phyloP scores from a whole-genome alignment of 2,329 filamentous ascomycete species.

The Stylonectria norvegica region DNA sequence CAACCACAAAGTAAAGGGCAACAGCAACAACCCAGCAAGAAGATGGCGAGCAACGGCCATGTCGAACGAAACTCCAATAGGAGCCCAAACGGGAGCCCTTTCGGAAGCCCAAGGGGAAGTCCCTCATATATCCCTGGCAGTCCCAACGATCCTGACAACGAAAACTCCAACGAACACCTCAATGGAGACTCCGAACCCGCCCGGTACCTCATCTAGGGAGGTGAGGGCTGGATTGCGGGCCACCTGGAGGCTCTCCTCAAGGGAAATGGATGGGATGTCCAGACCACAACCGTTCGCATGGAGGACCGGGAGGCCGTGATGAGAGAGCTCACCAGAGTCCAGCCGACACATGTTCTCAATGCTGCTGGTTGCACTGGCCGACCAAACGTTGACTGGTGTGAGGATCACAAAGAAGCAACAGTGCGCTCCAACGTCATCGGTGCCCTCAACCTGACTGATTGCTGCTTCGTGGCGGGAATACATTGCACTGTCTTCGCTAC shows the following conservation, averaged over 20 bases:
- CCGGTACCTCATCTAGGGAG: constrained; percentile 63
- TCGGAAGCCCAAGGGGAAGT: neutral
- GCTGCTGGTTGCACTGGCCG: constrained; percentile 61
- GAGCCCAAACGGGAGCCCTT: neutral
- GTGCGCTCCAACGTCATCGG: constrained; percentile 66
- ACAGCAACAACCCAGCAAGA: no score
- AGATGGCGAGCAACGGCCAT: neutral
- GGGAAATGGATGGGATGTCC: constrained; percentile 57
- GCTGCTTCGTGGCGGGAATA: constrained; percentile 55
- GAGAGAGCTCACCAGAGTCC: constrained; percentile 53
- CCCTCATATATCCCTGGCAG: no score
- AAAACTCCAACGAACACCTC: neutral
- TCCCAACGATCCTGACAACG: no score
- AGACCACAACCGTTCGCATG: constrained; percentile 61
- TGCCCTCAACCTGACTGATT: constrained; percentile 60
- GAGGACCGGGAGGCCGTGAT: constrained; percentile 58
- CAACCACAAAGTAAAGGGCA: no score
- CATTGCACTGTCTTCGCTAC: constrained; percentile 66
- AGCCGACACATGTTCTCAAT: constrained; percentile 65
- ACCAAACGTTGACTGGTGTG: constrained; percentile 68
- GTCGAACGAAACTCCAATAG: neutral
- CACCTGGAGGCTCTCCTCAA: constrained; percentile 58
- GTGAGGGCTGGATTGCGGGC: constrained; percentile 59
- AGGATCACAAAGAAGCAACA: constrained; percentile 65
- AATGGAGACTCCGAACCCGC: neutral